Conservation (phyloP, 345 rosid species). For the Rhizophora mangle region DNA sequence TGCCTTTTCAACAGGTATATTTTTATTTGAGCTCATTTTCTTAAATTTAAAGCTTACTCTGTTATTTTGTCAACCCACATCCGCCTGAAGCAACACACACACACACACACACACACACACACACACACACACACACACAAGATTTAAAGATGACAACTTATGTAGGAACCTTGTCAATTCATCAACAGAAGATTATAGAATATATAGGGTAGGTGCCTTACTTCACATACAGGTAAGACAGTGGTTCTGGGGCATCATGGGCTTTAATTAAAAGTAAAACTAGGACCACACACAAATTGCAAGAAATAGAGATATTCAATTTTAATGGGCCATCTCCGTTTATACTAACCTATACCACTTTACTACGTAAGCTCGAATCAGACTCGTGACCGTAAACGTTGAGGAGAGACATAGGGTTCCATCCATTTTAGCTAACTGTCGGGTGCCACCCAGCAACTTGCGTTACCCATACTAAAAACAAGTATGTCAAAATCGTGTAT, state of each 20-base stretch:
- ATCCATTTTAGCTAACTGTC: constrained; percentile 22
- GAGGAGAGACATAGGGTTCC: constrained; percentile 14
- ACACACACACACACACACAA: no score
- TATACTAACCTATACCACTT: constrained; percentile 20
- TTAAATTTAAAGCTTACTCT: constrained; percentile 1
- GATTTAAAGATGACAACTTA: no score
- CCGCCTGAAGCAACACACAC: neutral
- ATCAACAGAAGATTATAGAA: neutral
- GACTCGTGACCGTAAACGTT: constrained; percentile 23
- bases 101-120: no score
- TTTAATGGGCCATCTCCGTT: neutral
- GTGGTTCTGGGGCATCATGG: constrained; percentile 1
- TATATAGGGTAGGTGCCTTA: constrained; percentile 7
- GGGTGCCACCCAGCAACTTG: constrained; percentile 39
- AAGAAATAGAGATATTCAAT: constrained; percentile 1
- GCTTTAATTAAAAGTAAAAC: constrained; percentile 6
- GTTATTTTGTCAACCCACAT: no score
- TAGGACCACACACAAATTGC: constrained; percentile 14
- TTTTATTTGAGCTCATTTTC: constrained; percentile 19
- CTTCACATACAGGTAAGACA: constrained; percentile 12
- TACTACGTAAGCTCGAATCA: constrained; percentile 27
- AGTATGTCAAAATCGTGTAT: no score
- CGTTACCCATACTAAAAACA: neutral
- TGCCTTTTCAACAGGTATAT: no score
- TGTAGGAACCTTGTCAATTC: no score